phyloP scores from a whole-genome alignment of 176 grass and related monocot genomes.

The Aegilops speltoides region DNA sequence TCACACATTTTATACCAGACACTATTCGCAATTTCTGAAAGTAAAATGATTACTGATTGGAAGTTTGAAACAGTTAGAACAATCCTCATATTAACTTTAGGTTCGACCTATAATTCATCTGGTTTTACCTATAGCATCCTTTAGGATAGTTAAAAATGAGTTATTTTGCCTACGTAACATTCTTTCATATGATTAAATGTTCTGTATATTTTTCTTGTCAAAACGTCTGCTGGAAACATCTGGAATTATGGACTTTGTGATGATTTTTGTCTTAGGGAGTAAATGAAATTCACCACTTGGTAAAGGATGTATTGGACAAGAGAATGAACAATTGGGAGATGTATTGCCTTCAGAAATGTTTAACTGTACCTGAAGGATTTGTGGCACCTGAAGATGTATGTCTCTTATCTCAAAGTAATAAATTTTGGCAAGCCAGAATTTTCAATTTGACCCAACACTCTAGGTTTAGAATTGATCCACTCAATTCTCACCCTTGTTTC shows the following conservation, averaged over 20 bases:
- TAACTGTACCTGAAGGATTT: conserved; percentile 49
- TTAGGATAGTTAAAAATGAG: neutral
- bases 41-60: neutral
- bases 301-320: conserved; percentile 35
- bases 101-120: neutral
- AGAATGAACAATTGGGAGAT: conserved; percentile 47
- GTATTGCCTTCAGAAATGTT: conserved; percentile 34
- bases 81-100: neutral
- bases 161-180: neutral
- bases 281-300: conserved; percentile 16
- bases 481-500: neutral
- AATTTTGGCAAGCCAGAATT: neutral
- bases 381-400: conserved; percentile 29
- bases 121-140: neutral
- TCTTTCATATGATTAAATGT: neutral
- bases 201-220: neutral
- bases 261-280: conserved; percentile 44
- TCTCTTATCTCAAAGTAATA: conserved; percentile 12
- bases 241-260: neutral
- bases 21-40: neutral
- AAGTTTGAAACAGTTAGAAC: neutral
- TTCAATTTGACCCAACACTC: neutral
- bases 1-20: neutral
- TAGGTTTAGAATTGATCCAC: neutral
- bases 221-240: neutral